Base-by-base conservation (phyloP, 2,329 filamentous ascomycete genomes). In the Sporothrix protearum region DNA sequence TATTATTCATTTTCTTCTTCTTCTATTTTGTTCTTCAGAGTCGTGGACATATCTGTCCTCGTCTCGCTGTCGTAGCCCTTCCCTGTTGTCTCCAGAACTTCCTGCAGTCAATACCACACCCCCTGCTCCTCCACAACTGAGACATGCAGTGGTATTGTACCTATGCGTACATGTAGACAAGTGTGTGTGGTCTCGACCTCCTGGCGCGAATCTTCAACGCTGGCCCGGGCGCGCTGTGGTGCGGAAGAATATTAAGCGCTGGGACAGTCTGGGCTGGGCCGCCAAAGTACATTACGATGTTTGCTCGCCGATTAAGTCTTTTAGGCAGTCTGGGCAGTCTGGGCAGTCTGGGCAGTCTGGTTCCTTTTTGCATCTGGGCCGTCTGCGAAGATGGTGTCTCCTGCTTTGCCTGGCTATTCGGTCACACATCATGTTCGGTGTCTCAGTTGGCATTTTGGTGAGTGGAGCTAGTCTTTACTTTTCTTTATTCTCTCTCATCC, bases 381-480 rank as follows among this genome's bases (percentile, higher is more conserved):
- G 5, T 8, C 33, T 36, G 33, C n/a, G n/a, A n/a, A n/a, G n/a
- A n/a, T n/a, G 8, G 33, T 8, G 33, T 36, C 33, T 36, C 33
- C 33, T 36, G 33, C 19, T 28, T 55, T 22, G 55, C 16, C 55
- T 57, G 1, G 25, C 28, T 16, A 57, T 33, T 57, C 28, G 25
- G 7, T 19, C 14, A 8, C 28, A 12, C 57, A 39, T 16, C n/a
- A 25, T 42, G 28, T 6, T 39, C 30, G 8, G 59, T 67, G 63
- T 51, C 63, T 67, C 19, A 47, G 63, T 51, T 67, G 45, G 42
- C 63, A 67, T 66, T 66, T 30, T 47, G 39, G 39, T n/a, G 12
- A 19, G 63, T 67, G 42, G 45, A 36, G 42, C 14, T 36, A 12
- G 39, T 51, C 64, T 22, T 33, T n/a, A 7, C 19, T 47, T 51